Evolutionary conservation across 2,329 filamentous ascomycete species (phyloP), one percentile per base, ranked within the genome.

Genomic region (Stachybotrys echinatus): DNA sequence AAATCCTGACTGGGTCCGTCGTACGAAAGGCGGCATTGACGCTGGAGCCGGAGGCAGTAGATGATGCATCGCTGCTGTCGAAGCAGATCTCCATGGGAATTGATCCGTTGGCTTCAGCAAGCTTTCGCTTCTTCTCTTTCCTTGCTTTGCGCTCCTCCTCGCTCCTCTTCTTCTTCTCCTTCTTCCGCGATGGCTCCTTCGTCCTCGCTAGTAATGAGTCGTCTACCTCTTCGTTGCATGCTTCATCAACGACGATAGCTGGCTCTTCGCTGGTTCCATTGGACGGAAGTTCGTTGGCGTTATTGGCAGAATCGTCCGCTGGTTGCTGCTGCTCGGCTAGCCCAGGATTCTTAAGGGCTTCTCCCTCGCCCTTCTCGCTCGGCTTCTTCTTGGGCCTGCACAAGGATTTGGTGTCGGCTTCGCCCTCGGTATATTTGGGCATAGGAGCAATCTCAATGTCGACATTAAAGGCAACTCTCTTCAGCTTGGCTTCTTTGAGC

Each of bases 401-500:
- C 50, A 80, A 79, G 42, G 72, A 70, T 49, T 70, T 73, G 5
- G 51, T 55, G 45, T 40, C 65, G 10, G 77, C 67, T 6, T 79
- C 78, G 17, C 75, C 75, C 3, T 94, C 88, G 14, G 74, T 70
- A 58, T 95, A 94, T 58, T 83, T 85, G 21, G 92, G 89, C 62
- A 89, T 84, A 1, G 91, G 89, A 3, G 92, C 92, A 62, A 99
- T 95, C 67, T 99, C 94, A 5, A 99, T 92, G 62, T 99, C 94
- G 3, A 99, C 94, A 59, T 89, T 96, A 63, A 99, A 99, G 0
- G 92, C 88, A 1, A 99, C 94, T 48, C 91, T 83, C 48, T 90
- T 82, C 52, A 99, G 69, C 65, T 94, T 96, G 45, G 83, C 81
- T 60, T 86, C 83, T 56, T 91, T 85, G 44, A 99, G 74, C 57